Conservation (phyloP, 306 rosid genomes). For the Trifolium repens region DNA sequence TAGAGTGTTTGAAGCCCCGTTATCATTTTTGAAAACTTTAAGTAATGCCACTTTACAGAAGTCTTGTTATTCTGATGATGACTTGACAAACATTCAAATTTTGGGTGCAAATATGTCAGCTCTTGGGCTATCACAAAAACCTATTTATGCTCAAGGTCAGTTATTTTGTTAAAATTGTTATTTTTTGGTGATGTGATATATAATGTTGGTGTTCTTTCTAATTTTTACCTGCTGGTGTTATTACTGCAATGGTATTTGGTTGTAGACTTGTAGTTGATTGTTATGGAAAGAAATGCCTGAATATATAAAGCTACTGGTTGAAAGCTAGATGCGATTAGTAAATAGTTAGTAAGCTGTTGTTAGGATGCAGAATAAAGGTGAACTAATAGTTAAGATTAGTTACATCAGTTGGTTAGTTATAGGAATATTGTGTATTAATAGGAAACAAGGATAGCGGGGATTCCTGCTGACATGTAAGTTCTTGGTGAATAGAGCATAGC, state of each 20-base stretch:
- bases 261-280: not conserved
- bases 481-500: not conserved
- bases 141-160: slow-evolving; percentile 84
- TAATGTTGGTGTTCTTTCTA: slow-evolving; percentile 12
- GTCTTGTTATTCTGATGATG: slow-evolving; percentile 57
- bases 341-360: no score
- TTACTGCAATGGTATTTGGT: not conserved
- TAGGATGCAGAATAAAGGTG: no score
- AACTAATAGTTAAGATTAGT: not conserved
- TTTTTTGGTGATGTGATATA: slow-evolving; percentile 1
- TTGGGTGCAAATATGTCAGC: slow-evolving; percentile 99
- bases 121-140: slow-evolving; percentile 96
- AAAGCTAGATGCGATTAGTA: no score
- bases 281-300: no score
- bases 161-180: slow-evolving; percentile 30
- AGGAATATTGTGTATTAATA: not conserved
- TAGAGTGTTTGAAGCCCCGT: slow-evolving; percentile 94
- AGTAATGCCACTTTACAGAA: slow-evolving; percentile 68
- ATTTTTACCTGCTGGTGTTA: not conserved
- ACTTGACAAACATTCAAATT: slow-evolving; percentile 68
- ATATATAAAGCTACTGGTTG: no score
- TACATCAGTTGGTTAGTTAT: not conserved
- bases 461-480: not conserved
- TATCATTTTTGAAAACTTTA: slow-evolving; percentile 87
- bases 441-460: not conserved